Evolutionary conservation across 768 basidiomycete genomes (phyloP).

Genomic region (Clathrus columnatus): DNA sequence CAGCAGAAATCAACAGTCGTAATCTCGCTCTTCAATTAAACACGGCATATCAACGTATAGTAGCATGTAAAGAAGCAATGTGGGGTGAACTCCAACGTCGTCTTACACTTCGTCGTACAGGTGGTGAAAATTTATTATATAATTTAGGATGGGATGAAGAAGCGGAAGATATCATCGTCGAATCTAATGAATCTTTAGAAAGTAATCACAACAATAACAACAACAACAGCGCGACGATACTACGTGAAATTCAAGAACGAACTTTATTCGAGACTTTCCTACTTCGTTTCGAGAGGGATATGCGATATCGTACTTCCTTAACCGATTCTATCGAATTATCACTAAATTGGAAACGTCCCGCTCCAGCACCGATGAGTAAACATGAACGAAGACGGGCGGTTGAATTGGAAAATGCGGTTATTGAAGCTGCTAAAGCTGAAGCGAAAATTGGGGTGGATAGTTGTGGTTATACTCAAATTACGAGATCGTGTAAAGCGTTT

Average conservation of each 20-base stretch:
- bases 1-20: constrained; percentile 38
- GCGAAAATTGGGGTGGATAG: neutral
- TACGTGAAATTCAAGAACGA: neutral
- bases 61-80: constrained; percentile 67
- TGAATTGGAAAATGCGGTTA: constrained; percentile 4
- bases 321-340: neutral
- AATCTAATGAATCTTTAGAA: neutral
- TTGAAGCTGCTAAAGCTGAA: neutral
- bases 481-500: neutral
- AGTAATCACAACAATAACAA: neutral
- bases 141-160: constrained; percentile 62
- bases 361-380: constrained; percentile 2
- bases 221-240: neutral
- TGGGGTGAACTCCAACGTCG: constrained; percentile 65
- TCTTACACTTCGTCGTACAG: constrained; percentile 42
- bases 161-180: constrained; percentile 43
- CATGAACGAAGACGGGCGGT: neutral
- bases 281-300: constrained; percentile 5
- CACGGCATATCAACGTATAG: constrained; percentile 48
- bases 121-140: constrained; percentile 29
- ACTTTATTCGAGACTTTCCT: neutral
- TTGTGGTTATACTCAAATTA: neutral
- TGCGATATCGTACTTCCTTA: constrained; percentile 7
- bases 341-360: neutral
- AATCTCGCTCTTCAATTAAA: constrained; percentile 67